Evolutionary conservation across 2,329 filamentous ascomycete genomes (phyloP).

Genomic region (Cordyceps sp.): DNA sequence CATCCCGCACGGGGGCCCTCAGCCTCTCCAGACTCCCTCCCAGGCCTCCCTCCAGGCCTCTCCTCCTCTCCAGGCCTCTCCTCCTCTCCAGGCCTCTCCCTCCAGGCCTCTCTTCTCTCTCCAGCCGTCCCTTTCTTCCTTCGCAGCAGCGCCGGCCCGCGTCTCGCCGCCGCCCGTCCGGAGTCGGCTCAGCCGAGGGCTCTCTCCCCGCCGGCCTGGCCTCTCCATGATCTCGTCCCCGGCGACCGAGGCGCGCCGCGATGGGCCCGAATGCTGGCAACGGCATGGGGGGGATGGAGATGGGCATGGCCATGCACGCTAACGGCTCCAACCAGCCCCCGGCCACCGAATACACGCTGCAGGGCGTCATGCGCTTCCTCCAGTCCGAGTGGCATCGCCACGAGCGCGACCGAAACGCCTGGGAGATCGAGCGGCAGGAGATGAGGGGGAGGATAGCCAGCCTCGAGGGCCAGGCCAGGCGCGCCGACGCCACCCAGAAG

Average conservation of each 20-base stretch:
- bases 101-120: not conserved
- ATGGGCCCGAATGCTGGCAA: constrained; percentile 27
- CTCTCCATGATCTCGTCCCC: constrained; percentile 20
- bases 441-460: constrained; percentile 97
- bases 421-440: constrained; percentile 97
- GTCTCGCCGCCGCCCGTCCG: constrained; percentile 4
- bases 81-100: not conserved
- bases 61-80: not conserved
- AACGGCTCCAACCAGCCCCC: constrained; percentile 33
- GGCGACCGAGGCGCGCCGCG: constrained; percentile 18
- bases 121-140: too few species aligned
- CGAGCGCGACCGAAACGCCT: constrained; percentile 91
- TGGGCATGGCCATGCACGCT: constrained; percentile 27
- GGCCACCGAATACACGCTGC: constrained; percentile 45
- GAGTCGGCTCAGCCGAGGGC: too few species aligned
- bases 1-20: not conserved
- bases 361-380: constrained; percentile 93
- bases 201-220: constrained; percentile 8
- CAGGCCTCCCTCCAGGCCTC: not conserved
- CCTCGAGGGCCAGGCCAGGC: constrained; percentile 76
- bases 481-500: constrained; percentile 76
- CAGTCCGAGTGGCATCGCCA: constrained; percentile 99
- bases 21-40: not conserved
- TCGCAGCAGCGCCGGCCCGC: not conserved
- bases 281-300: constrained; percentile 29